Evolutionary conservation across 2,329 filamentous ascomycete genomes (phyloP), one percentile per base, ranked within the genome.

Genomic region (Zalaria obscura): DNA sequence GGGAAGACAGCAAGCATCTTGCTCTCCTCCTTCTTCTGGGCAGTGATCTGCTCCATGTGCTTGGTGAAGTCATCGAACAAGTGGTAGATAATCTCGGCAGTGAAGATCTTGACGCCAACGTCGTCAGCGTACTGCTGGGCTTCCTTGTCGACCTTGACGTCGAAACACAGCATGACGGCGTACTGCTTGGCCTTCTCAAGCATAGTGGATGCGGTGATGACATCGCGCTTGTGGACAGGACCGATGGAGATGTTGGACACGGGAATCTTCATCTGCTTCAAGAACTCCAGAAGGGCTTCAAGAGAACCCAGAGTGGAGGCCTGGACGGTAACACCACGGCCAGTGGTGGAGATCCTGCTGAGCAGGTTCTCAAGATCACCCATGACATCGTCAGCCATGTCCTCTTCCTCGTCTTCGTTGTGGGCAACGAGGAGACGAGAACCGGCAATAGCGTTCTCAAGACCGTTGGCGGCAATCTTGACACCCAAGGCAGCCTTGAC

Each of bases 101-200:
- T 93, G 69, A 98, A 98, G 54, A 98, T 84, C 71, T 93, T 96
- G 67, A 98, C 84, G 40, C 87, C 87, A 47, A 93, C 79, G 43
- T 96, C 87, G 11, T 95, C 86, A 7, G 91, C 91, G 54, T 96
- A 93, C 6, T 76, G 73, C 50, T 82, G 78, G 1, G 91, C 91
- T 59, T 98, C 91, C 64, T 94, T 96, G 67, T 98, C 91, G 10
- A 98, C 85, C 69, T 95, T 96, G 66, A 98, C 91, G 61, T 98
- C 93, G 73, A 98, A 98, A 63, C 91, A 96, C 39, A 98, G 78
- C 91, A 98, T 98, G 59, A 96, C 85, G n/a, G 91, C 91, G 53
- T 80, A 93, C 59, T 98, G 88, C 50, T 86, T 86, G 10, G 80
- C 75, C 68, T 95, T 96, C 65, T 98, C 91, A 55, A 96, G 63